Evolutionary conservation across 2,329 filamentous ascomycete genomes (phyloP).

Genomic region (Fonsecaea erecta): DNA sequence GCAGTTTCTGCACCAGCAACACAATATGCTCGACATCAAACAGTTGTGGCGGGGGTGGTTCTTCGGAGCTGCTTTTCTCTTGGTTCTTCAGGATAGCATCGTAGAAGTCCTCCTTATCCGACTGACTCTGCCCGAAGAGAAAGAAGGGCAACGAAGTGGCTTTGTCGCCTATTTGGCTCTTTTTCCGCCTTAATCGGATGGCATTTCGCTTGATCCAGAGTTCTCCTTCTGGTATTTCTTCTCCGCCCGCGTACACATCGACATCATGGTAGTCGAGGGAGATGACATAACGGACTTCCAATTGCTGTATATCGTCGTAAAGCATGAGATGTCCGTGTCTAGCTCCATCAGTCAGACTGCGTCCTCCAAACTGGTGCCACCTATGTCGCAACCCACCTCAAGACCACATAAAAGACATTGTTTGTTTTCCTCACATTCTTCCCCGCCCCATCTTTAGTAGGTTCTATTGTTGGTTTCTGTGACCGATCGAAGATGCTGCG

Average conservation of each 20-base stretch:
- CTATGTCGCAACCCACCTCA: conserved; percentile 64
- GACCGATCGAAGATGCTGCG: conserved; percentile 91
- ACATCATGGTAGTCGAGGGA: conserved; percentile 87
- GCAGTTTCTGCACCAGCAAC: conserved; percentile 83
- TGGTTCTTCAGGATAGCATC: conserved; percentile 87
- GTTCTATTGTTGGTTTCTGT: conserved; percentile 59
- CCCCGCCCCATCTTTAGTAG: conserved; percentile 51
- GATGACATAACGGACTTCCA: conserved; percentile 95
- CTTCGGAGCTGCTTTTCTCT: conserved; percentile 64
- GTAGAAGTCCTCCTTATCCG: conserved; percentile 98
- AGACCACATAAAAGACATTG: conserved; percentile 90
- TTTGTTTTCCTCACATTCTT: conserved; percentile 63
- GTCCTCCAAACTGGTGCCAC: conserved; percentile 14
- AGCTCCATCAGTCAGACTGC: conserved; percentile 16
- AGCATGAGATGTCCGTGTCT: conserved; percentile 96
- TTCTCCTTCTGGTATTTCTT: conserved; percentile 83
- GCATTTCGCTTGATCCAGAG: conserved; percentile 95
- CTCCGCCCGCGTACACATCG: conserved; percentile 80
- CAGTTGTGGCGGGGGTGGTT: conserved; percentile 70
- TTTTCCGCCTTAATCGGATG: conserved; percentile 74
- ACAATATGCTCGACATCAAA: conserved; percentile 89
- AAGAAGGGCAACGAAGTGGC: conserved; percentile 81
- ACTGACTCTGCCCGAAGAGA: conserved; percentile 92
- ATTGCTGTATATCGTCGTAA: conserved; percentile 91
- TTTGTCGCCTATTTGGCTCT: conserved; percentile 57